A percentile compares a stretch with the other conserved stretches of the same genome.
Evolutionary conservation across 768 basidiomycete genomes (phyloP).

Genomic region (Tubosaeta sp.): DNA sequence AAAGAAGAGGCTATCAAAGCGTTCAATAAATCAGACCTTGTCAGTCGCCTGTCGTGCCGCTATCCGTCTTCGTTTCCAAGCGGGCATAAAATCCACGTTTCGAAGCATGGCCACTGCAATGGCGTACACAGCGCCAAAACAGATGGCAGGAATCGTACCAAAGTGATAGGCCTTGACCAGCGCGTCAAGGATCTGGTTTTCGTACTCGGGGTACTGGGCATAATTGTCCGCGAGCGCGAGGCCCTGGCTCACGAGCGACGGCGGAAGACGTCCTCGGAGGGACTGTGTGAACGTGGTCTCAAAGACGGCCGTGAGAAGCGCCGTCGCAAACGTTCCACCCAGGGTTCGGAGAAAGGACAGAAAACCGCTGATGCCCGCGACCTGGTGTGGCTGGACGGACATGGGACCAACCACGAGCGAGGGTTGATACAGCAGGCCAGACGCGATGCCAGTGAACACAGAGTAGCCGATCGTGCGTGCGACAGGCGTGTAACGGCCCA

Average conservation of each 20-base stretch:
- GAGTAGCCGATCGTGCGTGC: conserved; percentile 29
- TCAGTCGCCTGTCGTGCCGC: conserved; percentile 18
- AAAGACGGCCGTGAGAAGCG: conserved; percentile 32
- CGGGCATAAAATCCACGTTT: conserved; percentile 31
- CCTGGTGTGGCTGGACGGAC: conserved; percentile 31
- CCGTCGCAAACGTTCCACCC: conserved; percentile 33
- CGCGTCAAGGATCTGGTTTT: conserved; percentile 28
- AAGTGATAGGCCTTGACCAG: conserved; percentile 33
- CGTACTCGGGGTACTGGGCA: conserved; percentile 31
- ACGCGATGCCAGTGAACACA: conserved; percentile 27
- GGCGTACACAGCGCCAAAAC: conserved; percentile 31
- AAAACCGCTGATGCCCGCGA: conserved; percentile 35
- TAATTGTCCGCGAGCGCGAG: conserved; percentile 29
- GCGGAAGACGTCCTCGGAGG: conserved; percentile 25
- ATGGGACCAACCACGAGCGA: conserved; percentile 34
- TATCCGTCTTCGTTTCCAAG: conserved; percentile 31
- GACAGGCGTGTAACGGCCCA: conserved; percentile 28
- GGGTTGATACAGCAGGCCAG: conserved; percentile 33
- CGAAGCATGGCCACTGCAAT: conserved; percentile 28
- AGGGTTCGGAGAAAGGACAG: conserved; percentile 33
- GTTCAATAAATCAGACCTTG: conserved; percentile 17
- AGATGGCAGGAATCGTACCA: conserved; percentile 31
- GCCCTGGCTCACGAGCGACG: conserved; percentile 28
- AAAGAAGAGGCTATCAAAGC: conserved; percentile 15
- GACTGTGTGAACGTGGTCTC: conserved; percentile 31